Evolutionary conservation across 2,329 filamentous ascomycete genomes (phyloP).

Genomic region (Ophiocordyceps unilateralis): DNA sequence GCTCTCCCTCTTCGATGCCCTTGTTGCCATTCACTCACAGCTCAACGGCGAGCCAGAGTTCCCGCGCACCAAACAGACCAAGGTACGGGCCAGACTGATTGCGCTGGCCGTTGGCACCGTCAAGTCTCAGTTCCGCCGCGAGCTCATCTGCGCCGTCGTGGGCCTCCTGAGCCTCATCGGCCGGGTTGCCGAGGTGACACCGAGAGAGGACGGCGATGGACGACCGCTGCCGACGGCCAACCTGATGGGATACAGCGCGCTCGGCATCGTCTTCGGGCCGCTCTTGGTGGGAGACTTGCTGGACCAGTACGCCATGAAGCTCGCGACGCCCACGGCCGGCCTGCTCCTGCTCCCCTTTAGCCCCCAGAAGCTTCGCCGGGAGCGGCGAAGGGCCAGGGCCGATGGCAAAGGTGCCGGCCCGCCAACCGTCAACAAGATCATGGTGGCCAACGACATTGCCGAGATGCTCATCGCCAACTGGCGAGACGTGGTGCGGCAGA

Average conservation of each 20-base stretch:
- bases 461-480: constrained; percentile 52
- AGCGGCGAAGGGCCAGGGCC: constrained; percentile 8
- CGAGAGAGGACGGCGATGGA: constrained; percentile 32
- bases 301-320: constrained; percentile 29
- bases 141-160: constrained; percentile 50
- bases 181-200: constrained; percentile 33
- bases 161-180: constrained; percentile 46
- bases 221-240: constrained; percentile 36
- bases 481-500: constrained; percentile 44
- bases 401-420: constrained; percentile 4
- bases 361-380: constrained; percentile 20
- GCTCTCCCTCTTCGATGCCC: constrained; percentile 39
- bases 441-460: constrained; percentile 38
- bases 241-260: constrained; percentile 44
- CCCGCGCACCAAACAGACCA: constrained; percentile 34
- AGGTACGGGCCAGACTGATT: constrained; percentile 45
- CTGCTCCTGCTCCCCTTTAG: constrained; percentile 24
- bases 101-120: constrained; percentile 43
- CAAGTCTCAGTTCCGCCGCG: constrained; percentile 40
- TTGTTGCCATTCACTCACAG: constrained; percentile 43
- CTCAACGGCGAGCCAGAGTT: constrained; percentile 33
- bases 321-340: constrained; percentile 23
- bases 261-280: constrained; percentile 49
- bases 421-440: constrained; percentile 34
- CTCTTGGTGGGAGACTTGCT: constrained; percentile 42